These are phyloP conservation scores for Cyclospora cayetanensis DNA, from an alignment of 169 alveolate genomes.

Conservation along the genomic window DNA sequence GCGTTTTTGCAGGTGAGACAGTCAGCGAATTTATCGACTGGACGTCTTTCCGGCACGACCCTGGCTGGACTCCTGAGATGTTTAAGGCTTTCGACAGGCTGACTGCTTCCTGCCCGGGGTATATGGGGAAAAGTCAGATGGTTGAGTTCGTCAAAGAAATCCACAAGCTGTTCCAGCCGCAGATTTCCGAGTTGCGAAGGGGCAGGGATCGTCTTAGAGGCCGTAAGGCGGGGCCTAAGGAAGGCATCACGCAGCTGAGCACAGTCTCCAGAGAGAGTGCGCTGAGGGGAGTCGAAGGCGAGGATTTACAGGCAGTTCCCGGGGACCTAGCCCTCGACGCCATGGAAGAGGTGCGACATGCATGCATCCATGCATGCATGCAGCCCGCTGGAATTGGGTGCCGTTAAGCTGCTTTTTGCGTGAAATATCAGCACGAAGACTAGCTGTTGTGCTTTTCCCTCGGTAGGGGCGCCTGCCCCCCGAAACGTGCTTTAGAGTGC, in stretches of 20 bases:
- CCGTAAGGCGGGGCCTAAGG: slow-evolving; percentile 44
- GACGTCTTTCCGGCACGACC: slow-evolving; percentile 63
- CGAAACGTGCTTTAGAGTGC: too few species aligned
- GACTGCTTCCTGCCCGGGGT: slow-evolving; percentile 70
- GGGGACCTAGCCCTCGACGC: slow-evolving; percentile 50
- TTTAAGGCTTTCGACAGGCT: slow-evolving; percentile 55
- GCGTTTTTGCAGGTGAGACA: slow-evolving; percentile 44
- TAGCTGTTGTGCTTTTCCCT: too few species aligned
- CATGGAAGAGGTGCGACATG: slow-evolving; percentile 47
- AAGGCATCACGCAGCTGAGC: slow-evolving; percentile 64
- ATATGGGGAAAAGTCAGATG: slow-evolving; percentile 71
- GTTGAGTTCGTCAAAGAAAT: slow-evolving; percentile 65
- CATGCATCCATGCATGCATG: neutral
- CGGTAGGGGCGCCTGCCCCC: too few species aligned
- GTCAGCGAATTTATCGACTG: slow-evolving; percentile 66
- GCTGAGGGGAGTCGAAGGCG: neutral
- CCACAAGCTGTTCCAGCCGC: slow-evolving; percentile 72
- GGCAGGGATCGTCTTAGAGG: slow-evolving; percentile 71
- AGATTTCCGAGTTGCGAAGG: slow-evolving; percentile 62
- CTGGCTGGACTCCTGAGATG: slow-evolving; percentile 69
- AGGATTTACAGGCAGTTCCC: slow-evolving; percentile 1
- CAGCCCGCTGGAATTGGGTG: too few species aligned
- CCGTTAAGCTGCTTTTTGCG: too few species aligned
- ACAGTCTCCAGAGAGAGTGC: slow-evolving; percentile 26
- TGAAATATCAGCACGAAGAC: too few species aligned